Evolutionary conservation across 2,329 filamentous ascomycete species (phyloP).

Genomic region (Trichoderma sp.): DNA sequence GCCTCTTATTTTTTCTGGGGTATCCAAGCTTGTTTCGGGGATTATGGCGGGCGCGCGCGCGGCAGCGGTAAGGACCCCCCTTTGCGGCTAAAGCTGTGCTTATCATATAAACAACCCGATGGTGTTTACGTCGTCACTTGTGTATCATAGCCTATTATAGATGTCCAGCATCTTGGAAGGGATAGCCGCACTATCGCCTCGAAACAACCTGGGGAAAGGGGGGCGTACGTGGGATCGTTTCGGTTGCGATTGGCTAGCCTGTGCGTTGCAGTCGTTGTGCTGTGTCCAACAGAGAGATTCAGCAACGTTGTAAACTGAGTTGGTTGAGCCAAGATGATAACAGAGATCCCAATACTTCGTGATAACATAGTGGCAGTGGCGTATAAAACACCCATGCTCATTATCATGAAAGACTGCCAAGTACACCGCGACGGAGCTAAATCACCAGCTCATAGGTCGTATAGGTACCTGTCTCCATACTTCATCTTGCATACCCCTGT

Average conservation of each 20-base stretch:
- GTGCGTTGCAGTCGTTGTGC: not conserved
- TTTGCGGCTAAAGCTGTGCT: not conserved
- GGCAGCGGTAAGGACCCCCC: slow-evolving; percentile 13
- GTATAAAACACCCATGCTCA: not conserved
- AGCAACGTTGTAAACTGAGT: not conserved
- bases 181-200: not conserved
- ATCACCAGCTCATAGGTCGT: not conserved
- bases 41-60: slow-evolving; percentile 8
- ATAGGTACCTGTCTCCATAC: not conserved
- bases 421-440: not conserved
- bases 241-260: not conserved
- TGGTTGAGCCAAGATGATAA: not conserved
- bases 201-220: slow-evolving; percentile 13
- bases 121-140: not conserved
- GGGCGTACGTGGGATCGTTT: slow-evolving; percentile 2
- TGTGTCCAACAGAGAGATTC: not conserved
- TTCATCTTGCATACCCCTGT: not conserved
- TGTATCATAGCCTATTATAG: slow-evolving; percentile 1
- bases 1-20: slow-evolving; percentile 2
- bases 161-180: not conserved
- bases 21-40: slow-evolving; percentile 10
- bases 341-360: not conserved
- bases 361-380: not conserved
- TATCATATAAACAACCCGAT: not conserved
- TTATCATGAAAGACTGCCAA: not conserved